Base-by-base conservation (phyloP, 2,329 filamentous ascomycete species). In the Exophiala calicioides region DNA sequence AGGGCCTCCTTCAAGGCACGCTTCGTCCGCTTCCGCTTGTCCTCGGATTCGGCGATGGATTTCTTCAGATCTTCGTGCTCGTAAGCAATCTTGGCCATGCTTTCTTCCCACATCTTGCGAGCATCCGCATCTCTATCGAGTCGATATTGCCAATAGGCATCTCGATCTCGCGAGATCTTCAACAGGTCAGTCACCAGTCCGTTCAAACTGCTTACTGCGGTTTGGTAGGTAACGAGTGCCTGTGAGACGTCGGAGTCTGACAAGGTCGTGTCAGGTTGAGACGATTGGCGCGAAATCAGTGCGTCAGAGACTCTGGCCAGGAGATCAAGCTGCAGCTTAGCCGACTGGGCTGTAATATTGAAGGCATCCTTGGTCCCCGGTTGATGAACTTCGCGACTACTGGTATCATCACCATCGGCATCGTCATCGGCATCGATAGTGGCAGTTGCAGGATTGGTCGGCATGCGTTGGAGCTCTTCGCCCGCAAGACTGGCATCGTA, bases 61-160 rank as follows among this genome's bases (percentile, higher is more conserved):
- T 82, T 88, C 64, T 97, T 89, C 1, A 98, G 78, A 40, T 90
- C 81, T 68, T 97, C 93, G 60, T 98, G 93, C 65, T 98, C 93
- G 45, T 82, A 84, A 13, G 90, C 93, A n/a, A 98, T 86, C 60
- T 90, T 84, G 7, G 93, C 90, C 93, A 98, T 96, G 68, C 90
- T 97, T 62, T 98, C 93, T 69, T 98, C 93, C 93, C 93, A 98
- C 82, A 98, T 88, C 50, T 88, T 85, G 27, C 93, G 83, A 70
- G 97, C 85, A 64, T 95, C 88, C 32, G 85, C 84, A 70, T 98
- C 93, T 43, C 90, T 85, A 58, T 95, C 90, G 30, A 98, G 75
- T 10, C 90, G 84, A 64, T 95, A 94, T 66, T 97, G 91, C 93
- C 93, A 98, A 65, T 95, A 95, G 1, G 89, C 84, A 67, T 98